Evolutionary conservation across 1,139 yeast species (phyloP).

Genomic region (Candida pseudoviswanathii): DNA sequence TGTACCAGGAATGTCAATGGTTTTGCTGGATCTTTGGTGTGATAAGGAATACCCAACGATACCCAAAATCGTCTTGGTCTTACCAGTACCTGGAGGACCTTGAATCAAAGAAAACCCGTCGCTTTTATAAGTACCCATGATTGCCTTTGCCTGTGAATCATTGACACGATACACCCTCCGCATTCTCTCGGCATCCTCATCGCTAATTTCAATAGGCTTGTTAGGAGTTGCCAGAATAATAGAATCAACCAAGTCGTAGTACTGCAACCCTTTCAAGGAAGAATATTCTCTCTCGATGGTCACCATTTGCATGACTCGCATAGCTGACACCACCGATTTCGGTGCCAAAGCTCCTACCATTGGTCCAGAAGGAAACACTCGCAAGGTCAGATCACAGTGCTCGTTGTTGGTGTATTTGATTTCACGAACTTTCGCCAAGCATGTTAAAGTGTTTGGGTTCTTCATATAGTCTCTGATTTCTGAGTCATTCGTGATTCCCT

Average conservation of each 20-base stretch:
- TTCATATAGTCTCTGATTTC: slow-evolving; percentile 29
- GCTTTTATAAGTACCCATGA: slow-evolving; percentile 65
- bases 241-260: slow-evolving; percentile 68
- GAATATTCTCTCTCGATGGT: slow-evolving; percentile 93
- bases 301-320: slow-evolving; percentile 81
- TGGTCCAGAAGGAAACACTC: slow-evolving; percentile 58
- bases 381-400: slow-evolving; percentile 68
- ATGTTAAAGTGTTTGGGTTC: slow-evolving; percentile 37
- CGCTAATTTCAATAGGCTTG: slow-evolving; percentile 33
- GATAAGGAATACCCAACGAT: slow-evolving; percentile 77
- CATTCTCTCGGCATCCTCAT: slow-evolving; percentile 40
- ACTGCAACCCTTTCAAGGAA: slow-evolving; percentile 77
- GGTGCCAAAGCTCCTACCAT: slow-evolving; percentile 63
- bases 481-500: slow-evolving; percentile 16
- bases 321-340: slow-evolving; percentile 61
- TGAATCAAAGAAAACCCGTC: slow-evolving; percentile 89
- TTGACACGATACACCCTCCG: slow-evolving; percentile 62
- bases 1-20: slow-evolving; percentile 29
- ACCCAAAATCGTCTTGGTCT: slow-evolving; percentile 94
- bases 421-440: slow-evolving; percentile 79
- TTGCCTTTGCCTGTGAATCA: slow-evolving; percentile 88
- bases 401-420: slow-evolving; percentile 68
- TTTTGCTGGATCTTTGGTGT: slow-evolving; percentile 25
- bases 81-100: slow-evolving; percentile 99
- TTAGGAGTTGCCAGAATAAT: slow-evolving; percentile 71